Conservation (phyloP, 495 filamentous ascomycete species). For the Lophiostoma macrostomum region DNA sequence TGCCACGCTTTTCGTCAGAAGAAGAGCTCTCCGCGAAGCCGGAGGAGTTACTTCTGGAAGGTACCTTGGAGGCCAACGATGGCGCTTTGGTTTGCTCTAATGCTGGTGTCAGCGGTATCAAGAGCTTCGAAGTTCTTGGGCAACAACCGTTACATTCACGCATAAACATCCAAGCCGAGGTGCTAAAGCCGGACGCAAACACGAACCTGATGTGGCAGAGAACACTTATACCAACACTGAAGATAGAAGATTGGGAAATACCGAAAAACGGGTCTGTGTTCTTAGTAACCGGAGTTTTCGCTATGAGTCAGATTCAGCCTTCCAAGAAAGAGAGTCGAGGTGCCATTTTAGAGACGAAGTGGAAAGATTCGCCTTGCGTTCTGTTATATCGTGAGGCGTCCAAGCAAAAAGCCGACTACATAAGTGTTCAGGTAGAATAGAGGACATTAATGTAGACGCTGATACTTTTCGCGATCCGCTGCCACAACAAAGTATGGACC, state of each 20-base stretch:
- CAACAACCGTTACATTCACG: too few species aligned
- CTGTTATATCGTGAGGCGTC: too few species aligned
- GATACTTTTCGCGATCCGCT: too few species aligned
- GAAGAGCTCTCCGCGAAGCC: neutral
- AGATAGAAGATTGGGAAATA: neutral
- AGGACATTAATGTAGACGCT: too few species aligned
- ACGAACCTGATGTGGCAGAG: slow-evolving; percentile 25
- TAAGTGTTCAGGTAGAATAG: too few species aligned
- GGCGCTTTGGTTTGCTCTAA: slow-evolving; percentile 6
- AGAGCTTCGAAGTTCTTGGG: neutral
- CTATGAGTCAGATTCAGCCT: neutral
- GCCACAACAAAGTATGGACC: too few species aligned
- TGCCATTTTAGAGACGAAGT: neutral
- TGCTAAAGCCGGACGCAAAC: slow-evolving; percentile 22
- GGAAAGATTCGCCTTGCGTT: neutral
- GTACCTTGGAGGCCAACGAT: neutral
- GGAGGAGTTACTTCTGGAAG: neutral
- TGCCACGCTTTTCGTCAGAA: neutral
- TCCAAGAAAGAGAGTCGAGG: neutral
- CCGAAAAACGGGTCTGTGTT: neutral
- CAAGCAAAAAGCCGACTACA: too few species aligned
- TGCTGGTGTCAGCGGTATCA: slow-evolving; percentile 15
- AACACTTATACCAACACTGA: slow-evolving; percentile 9
- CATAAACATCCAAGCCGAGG: neutral
- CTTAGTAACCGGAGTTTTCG: slow-evolving; percentile 5